Evolutionary conservation across 2,329 filamentous ascomycete species (phyloP), one percentile per base, ranked within the genome.

Genomic region (Mollisiaceae sp.): DNA sequence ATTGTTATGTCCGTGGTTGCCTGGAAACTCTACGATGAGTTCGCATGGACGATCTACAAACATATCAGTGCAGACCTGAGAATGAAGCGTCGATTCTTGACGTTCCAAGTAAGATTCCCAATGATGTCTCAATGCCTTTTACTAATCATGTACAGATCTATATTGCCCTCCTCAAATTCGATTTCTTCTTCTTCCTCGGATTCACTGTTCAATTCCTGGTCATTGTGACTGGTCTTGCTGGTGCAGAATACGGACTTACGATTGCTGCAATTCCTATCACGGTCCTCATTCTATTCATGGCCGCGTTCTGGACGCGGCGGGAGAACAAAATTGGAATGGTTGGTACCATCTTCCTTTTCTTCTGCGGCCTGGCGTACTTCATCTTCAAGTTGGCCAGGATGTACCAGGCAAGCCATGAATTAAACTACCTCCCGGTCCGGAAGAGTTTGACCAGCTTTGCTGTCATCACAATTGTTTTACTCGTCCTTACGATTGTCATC

Each of bases 111-210:
- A 82, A 60, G 82, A 15, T 56, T 60, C 22, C 14, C 11, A n/a
- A 32, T 18, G 18, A 11, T 12, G n/a, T 24, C 9, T 27, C 12
- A 9, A 45, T 41, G 27, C 5, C 27, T 4, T 5, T 57, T 58
- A n/a, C 65, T 72, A 61, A 74, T 38, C 35, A n/a, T 12, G 11
- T 39, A 22, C 60, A 97, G 94, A 94, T 99, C 78, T 99, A 97
- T 79, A 97, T 99, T 75, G 93, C 95, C 43, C 86, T 99, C 12
- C 86, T 99, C 70, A 99, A 99, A 80, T 99, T 99, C 78, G 95
- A 99, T 81, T 98, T 99, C 80, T 99, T 99, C 88, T 98, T 99
- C 84, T 99, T 99, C 85, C 88, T 99, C 59, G 95, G 94, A 62
- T 99, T 99, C 79, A 98, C 95, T 8, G 92, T 99, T 56, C 95